Conservation (phyloP, 331 rosid species). For the Pyrus hybrid region DNA sequence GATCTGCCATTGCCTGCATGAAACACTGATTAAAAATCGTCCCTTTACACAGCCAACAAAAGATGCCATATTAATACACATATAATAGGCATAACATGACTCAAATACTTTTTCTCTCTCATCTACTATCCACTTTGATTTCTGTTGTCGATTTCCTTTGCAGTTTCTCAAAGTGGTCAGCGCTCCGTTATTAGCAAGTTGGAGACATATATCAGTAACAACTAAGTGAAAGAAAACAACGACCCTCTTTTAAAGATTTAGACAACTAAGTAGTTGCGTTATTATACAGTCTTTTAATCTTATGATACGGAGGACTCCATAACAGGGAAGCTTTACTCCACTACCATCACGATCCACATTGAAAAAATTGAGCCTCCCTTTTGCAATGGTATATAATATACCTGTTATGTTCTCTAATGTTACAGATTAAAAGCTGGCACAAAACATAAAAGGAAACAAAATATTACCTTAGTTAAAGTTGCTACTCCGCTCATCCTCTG, state of each 20-base stretch:
- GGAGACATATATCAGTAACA: not conserved
- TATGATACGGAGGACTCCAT: not conserved
- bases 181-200: not conserved
- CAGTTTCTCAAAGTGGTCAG: not conserved
- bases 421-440: not conserved
- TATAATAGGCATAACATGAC: not conserved
- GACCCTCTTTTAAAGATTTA: not conserved
- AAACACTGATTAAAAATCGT: slow-evolving; percentile 1
- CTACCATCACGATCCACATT: not conserved
- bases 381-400: not conserved
- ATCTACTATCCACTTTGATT: not conserved
- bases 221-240: not conserved
- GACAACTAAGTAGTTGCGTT: not conserved
- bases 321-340: not conserved
- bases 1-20: slow-evolving; percentile 75
- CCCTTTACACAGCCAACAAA: slow-evolving; percentile 1
- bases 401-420: not conserved
- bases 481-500: slow-evolving; percentile 99
- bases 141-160: not conserved
- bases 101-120: not conserved
- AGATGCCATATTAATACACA: not conserved
- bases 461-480: slow-evolving; percentile 68
- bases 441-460: not conserved
- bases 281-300: not conserved
- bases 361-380: no score